phyloP scores from a whole-genome alignment of 306 rosid genomes.

The Oemleria cerasiformis region DNA sequence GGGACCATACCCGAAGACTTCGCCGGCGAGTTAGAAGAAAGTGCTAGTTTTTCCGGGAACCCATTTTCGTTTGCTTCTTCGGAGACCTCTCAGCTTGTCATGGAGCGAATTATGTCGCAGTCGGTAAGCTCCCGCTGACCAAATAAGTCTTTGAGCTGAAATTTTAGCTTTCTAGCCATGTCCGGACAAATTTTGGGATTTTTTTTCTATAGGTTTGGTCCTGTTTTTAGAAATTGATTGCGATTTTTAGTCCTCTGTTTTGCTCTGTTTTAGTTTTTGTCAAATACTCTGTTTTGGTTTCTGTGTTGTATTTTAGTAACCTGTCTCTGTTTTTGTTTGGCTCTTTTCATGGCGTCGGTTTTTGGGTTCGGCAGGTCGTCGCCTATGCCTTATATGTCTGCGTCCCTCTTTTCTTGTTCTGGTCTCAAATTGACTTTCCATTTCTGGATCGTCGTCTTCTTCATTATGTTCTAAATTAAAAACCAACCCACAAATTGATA shows the following conservation, averaged over 20 bases:
- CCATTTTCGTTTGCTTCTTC: constrained; percentile 83
- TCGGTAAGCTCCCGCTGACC: constrained; percentile 48
- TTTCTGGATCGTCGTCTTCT: background rate
- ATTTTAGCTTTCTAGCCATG: background rate
- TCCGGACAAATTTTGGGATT: constrained; percentile 32
- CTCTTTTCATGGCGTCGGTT: background rate
- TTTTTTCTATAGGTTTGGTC: background rate
- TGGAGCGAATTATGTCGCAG: constrained; percentile 93
- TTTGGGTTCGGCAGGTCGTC: background rate
- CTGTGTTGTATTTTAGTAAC: background rate
- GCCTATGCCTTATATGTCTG: background rate
- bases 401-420: background rate
- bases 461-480: background rate
- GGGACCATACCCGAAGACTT: constrained; percentile 52
- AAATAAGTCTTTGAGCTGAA: background rate
- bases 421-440: background rate
- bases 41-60: constrained; percentile 57
- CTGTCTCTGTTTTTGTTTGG: background rate
- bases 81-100: constrained; percentile 82
- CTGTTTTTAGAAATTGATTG: constrained; percentile 13
- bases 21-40: constrained; percentile 53
- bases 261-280: constrained; percentile 1
- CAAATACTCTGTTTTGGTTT: background rate
- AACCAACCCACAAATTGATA: background rate
- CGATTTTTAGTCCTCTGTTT: background rate